phyloP scores from a whole-genome alignment of 2,329 filamentous ascomycete species.

The Domatiomyces catenatus region DNA sequence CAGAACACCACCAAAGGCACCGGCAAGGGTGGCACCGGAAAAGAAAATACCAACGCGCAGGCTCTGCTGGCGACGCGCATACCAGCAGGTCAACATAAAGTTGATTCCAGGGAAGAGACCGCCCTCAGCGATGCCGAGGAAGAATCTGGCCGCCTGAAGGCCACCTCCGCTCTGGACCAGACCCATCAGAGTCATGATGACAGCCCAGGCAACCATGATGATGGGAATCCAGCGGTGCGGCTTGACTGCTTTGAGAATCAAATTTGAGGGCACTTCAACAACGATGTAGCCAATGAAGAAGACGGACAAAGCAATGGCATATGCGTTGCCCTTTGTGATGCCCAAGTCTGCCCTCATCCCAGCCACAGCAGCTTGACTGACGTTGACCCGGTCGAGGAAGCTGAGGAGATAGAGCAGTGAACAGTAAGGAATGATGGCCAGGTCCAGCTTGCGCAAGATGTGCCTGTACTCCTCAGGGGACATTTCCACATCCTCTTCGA shows the following conservation, averaged over 20 bases:
- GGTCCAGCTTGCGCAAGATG: conserved; percentile 2
- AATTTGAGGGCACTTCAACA: conserved; percentile 48
- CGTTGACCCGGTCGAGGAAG: conserved; percentile 18
- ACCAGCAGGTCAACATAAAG: conserved; percentile 33
- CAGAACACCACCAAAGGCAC: conserved; percentile 52
- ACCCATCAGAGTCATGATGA: conserved; percentile 36
- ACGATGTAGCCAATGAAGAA: conserved; percentile 32
- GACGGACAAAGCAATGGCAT: conserved; percentile 36
- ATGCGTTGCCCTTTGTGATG: conserved; percentile 25
- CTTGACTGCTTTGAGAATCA: conserved; percentile 39
- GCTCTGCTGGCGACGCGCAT: conserved; percentile 47
- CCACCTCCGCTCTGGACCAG: conserved; percentile 31
- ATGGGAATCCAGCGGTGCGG: conserved; percentile 16
- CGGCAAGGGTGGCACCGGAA: conserved; percentile 44
- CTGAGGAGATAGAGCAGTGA: conserved; percentile 1
- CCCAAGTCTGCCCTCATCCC: conserved; percentile 20
- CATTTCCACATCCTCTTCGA: not conserved
- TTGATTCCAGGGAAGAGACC: conserved; percentile 31
- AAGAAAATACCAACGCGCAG: conserved; percentile 54
- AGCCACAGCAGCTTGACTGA: conserved; percentile 23
- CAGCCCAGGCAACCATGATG: conserved; percentile 29
- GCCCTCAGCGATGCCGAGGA: conserved; percentile 26
- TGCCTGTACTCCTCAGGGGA: not conserved
- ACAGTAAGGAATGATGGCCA: conserved; percentile 1
- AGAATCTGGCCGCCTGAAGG: conserved; percentile 23